phyloP scores from a whole-genome alignment of 1,284 basidiomycete species.

The Melampsora larici-populina region DNA sequence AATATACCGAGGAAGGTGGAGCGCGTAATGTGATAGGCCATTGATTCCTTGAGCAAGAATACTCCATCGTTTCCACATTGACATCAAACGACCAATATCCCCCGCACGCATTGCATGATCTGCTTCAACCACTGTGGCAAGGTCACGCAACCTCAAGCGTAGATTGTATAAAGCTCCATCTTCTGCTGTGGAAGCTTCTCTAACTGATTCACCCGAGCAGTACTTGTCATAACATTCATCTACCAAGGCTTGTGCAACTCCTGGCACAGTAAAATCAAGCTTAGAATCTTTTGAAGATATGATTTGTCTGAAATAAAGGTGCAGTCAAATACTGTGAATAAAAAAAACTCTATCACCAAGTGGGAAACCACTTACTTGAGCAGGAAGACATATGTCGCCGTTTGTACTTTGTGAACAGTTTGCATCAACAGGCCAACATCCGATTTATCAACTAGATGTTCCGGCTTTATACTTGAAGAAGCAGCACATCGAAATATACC shows the following conservation, averaged over 20 bases:
- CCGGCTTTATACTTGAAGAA: neutral
- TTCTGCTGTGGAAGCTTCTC: neutral
- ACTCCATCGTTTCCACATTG: too few species aligned
- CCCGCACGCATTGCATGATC: too few species aligned
- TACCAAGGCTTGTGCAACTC: neutral
- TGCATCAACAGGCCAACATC: neutral
- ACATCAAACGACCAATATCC: too few species aligned
- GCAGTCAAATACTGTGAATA: constrained; percentile 55
- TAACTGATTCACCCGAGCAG: neutral
- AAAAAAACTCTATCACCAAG: neutral
- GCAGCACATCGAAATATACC: neutral
- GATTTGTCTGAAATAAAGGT: too few species aligned
- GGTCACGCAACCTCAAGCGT: neutral
- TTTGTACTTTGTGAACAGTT: neutral
- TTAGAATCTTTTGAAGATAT: neutral
- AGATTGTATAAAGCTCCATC: constrained; percentile 8
- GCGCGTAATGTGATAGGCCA: constrained; percentile 9
- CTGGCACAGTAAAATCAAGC: neutral
- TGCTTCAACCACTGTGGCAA: too few species aligned
- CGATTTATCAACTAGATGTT: constrained; percentile 52
- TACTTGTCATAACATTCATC: neutral
- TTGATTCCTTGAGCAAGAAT: neutral
- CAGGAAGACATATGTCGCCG: neutral
- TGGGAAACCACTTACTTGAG: neutral
- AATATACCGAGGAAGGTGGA: neutral